These are phyloP conservation scores for Adenanthera pavonina DNA, from an alignment of 306 rosid species.

Conservation along the genomic window DNA sequence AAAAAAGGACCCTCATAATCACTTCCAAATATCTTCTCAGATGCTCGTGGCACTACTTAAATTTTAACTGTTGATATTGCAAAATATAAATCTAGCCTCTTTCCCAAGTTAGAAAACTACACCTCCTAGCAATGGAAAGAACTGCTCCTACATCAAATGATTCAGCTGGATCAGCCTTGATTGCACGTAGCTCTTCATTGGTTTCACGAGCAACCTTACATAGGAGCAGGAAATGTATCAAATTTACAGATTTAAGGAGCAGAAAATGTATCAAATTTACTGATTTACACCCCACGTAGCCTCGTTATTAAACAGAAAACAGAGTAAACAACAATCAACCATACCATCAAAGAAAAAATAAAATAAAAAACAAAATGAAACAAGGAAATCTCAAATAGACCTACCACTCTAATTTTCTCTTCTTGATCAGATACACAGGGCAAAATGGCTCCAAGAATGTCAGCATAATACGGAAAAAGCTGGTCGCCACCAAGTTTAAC, in stretches of 20 bases:
- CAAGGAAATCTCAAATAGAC: conserved; percentile 40
- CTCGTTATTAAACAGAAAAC: conserved; percentile 4
- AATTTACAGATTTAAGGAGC: conserved; percentile 29
- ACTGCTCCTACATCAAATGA: conserved; percentile 86
- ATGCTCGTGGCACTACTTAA: conserved; percentile 7
- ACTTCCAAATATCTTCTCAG: conserved; percentile 35
- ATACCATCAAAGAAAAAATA: neutral
- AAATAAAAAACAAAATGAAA: neutral
- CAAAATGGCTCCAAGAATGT: conserved; percentile 92
- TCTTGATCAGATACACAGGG: conserved; percentile 99
- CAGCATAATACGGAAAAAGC: conserved; percentile 94
- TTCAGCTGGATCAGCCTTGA: conserved; percentile 84
- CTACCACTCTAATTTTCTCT: conserved; percentile 97
- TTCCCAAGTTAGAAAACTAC: conserved; percentile 28
- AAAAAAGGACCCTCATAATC: conserved; percentile 35
- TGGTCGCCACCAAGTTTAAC: conserved; percentile 99
- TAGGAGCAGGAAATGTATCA: conserved; percentile 28
- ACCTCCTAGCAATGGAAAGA: conserved; percentile 93
- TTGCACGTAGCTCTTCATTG: conserved; percentile 88
- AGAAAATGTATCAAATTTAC: conserved; percentile 24
- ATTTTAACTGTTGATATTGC: conserved; percentile 30
- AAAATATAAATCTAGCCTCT: conserved; percentile 34
- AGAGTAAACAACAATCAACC: conserved; percentile 15
- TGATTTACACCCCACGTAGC: neutral
- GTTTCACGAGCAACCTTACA: conserved; percentile 96